Conservation (phyloP, 352 stramenopile genomes). For the Pythium guiyangense region DNA sequence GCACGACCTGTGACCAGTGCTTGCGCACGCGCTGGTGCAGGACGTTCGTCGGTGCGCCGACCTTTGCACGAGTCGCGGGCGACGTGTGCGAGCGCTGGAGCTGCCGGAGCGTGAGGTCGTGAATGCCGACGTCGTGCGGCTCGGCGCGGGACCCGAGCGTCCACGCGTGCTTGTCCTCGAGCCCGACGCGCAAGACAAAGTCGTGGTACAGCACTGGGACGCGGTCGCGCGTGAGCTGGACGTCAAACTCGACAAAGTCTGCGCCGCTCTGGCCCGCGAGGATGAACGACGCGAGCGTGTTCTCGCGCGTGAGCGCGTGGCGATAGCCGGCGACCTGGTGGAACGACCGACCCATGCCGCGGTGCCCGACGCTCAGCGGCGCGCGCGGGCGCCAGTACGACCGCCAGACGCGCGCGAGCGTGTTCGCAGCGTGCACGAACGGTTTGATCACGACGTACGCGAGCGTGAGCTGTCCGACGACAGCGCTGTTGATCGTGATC, state of each 20-base stretch:
- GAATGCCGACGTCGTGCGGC: conserved; percentile 60
- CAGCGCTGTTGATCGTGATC: conserved; percentile 17
- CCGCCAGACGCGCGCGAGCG: conserved; percentile 48
- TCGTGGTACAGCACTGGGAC: conserved; percentile 81
- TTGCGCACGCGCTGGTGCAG: conserved; percentile 63
- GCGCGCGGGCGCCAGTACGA: conserved; percentile 59
- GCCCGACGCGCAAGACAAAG: conserved; percentile 56
- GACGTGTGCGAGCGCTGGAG: conserved; percentile 43
- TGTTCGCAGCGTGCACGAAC: conserved; percentile 55
- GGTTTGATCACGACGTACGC: conserved; percentile 50
- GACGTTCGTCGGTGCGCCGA: not conserved
- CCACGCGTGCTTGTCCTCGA: conserved; percentile 52
- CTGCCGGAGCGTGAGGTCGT: conserved; percentile 62
- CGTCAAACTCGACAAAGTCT: conserved; percentile 83
- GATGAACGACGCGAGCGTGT: conserved; percentile 72
- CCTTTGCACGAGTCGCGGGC: conserved; percentile 31
- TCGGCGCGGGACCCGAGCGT: conserved; percentile 43
- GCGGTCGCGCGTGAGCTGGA: conserved; percentile 75
- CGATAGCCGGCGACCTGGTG: conserved; percentile 59
- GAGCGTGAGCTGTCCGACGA: conserved; percentile 48
- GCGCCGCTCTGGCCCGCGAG: conserved; percentile 59
- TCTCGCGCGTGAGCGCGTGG: conserved; percentile 65
- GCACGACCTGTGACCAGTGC: conserved; percentile 51
- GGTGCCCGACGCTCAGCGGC: conserved; percentile 61
- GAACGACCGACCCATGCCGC: conserved; percentile 74